A percentile compares a stretch with the other conserved stretches of the same genome.
Evolutionary conservation across 495 filamentous ascomycete species (phyloP).

Genomic region (Podospora australis): DNA sequence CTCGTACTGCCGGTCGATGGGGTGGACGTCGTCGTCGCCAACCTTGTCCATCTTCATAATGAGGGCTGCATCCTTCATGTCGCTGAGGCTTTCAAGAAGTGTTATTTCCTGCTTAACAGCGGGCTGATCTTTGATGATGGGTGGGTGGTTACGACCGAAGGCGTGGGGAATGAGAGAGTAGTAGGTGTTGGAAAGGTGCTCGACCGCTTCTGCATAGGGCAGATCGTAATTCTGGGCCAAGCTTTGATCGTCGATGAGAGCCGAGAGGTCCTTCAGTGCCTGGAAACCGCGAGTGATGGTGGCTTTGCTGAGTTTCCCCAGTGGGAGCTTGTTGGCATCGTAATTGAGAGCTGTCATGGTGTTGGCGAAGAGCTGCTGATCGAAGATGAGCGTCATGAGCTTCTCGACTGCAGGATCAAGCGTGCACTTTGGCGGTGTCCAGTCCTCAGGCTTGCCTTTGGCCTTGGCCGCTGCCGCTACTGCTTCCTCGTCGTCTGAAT

Average conservation of each 20-base stretch:
- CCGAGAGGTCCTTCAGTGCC: constrained; percentile 64
- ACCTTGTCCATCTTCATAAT: constrained; percentile 62
- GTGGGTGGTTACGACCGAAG: constrained; percentile 68
- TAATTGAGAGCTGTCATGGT: constrained; percentile 66
- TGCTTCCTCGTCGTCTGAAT: constrained; percentile 55
- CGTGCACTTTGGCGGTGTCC: constrained; percentile 41
- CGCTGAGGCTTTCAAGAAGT: constrained; percentile 66
- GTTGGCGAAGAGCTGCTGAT: constrained; percentile 57
- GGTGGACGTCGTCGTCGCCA: constrained; percentile 45
- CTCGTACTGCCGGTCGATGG: constrained; percentile 63
- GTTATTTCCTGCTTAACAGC: constrained; percentile 68
- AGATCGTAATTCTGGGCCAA: constrained; percentile 43
- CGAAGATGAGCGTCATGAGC: constrained; percentile 79
- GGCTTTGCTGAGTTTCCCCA: constrained; percentile 74
- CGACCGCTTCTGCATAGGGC: constrained; percentile 36
- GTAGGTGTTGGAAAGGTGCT: constrained; percentile 63
- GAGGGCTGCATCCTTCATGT: constrained; percentile 75
- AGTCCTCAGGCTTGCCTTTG: constrained; percentile 31
- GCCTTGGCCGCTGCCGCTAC: constrained; percentile 20
- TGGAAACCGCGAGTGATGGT: constrained; percentile 68
- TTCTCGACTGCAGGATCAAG: constrained; percentile 53
- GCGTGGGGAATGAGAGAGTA: constrained; percentile 77
- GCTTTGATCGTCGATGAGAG: constrained; percentile 46
- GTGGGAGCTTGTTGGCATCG: constrained; percentile 68
- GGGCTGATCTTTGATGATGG: constrained; percentile 47